phyloP scores from a whole-genome alignment of 108 stramenopile species.

The Phaeodactylum tricornutum region DNA sequence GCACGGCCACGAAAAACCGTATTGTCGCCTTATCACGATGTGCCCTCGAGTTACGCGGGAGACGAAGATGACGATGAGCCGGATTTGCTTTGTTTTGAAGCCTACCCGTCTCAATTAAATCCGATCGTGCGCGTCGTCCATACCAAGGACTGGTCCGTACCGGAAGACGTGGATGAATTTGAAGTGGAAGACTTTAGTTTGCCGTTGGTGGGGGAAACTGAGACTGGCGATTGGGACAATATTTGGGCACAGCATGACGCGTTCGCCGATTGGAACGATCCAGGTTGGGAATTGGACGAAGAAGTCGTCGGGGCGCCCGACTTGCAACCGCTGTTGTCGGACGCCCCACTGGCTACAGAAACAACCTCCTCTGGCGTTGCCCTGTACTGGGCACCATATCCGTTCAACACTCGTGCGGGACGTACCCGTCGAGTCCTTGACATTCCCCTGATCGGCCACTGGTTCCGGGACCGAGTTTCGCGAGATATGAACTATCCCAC shows the following conservation, averaged over 20 bases:
- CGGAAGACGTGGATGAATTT: slow-evolving; percentile 63
- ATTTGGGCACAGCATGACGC: slow-evolving; percentile 39
- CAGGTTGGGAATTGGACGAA: slow-evolving; percentile 40
- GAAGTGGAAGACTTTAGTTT: slow-evolving; percentile 51
- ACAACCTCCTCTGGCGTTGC: slow-evolving; percentile 82
- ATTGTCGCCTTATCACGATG: slow-evolving; percentile 86
- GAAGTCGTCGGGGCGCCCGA: slow-evolving; percentile 29
- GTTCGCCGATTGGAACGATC: slow-evolving; percentile 20
- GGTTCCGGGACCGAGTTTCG: slow-evolving; percentile 84
- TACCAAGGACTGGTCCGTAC: slow-evolving; percentile 28
- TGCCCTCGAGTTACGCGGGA: slow-evolving; percentile 86
- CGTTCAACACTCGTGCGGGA: slow-evolving; percentile 92
- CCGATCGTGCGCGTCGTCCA: slow-evolving; percentile 85
- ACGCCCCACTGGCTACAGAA: slow-evolving; percentile 53
- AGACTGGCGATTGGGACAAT: slow-evolving; percentile 47
- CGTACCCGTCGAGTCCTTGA: slow-evolving; percentile 91
- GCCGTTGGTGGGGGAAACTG: slow-evolving; percentile 74
- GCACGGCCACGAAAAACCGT: slow-evolving; percentile 89
- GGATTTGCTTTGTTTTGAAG: slow-evolving; percentile 48
- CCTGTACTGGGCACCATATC: slow-evolving; percentile 94
- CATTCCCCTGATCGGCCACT: slow-evolving; percentile 93
- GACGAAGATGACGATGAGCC: slow-evolving; percentile 56
- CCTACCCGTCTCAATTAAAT: slow-evolving; percentile 72
- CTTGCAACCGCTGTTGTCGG: slow-evolving; percentile 44
- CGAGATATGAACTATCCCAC: slow-evolving; percentile 90